phyloP scores from a whole-genome alignment of 371 early-diverging fungal genomes.

The Lichtheimia ornata region DNA sequence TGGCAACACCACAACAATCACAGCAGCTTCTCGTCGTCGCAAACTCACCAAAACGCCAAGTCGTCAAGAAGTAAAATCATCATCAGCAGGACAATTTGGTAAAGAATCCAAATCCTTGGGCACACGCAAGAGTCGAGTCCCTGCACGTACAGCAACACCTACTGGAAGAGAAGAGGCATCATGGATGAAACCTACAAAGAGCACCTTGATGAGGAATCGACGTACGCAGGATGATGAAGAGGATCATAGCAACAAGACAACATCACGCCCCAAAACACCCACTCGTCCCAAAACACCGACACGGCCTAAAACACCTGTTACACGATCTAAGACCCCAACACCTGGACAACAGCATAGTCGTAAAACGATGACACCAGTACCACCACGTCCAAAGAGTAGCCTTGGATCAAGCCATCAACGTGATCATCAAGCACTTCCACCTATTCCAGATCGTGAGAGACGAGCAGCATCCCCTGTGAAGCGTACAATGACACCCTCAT shows the following conservation, averaged over 20 bases:
- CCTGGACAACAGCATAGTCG: slow-evolving; percentile 1
- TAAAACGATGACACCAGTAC: slow-evolving; percentile 12
- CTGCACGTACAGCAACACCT: neutral
- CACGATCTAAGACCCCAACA: slow-evolving; percentile 22
- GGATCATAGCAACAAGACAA: slow-evolving; percentile 8
- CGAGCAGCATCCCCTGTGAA: slow-evolving; percentile 26
- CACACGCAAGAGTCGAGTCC: slow-evolving; percentile 7
- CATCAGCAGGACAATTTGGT: neutral
- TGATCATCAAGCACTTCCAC: neutral
- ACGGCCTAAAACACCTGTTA: slow-evolving; percentile 1
- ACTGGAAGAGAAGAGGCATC: slow-evolving; percentile 16
- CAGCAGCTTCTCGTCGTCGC: neutral
- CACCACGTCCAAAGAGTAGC: slow-evolving; percentile 35
- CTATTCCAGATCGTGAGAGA: slow-evolving; percentile 8
- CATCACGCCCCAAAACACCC: slow-evolving; percentile 16
- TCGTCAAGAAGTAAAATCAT: slow-evolving; percentile 1
- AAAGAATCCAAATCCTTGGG: slow-evolving; percentile 13
- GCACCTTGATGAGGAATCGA: slow-evolving; percentile 21
- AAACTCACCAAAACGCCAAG: slow-evolving; percentile 16
- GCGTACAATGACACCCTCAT: slow-evolving; percentile 41
- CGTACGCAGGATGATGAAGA: slow-evolving; percentile 17
- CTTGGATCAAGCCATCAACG: slow-evolving; percentile 19
- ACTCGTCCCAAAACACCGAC: slow-evolving; percentile 20
- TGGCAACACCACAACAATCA: neutral
- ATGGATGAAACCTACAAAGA: slow-evolving; percentile 36